Evolutionary conservation across 2,329 filamentous ascomycete species (phyloP).

Genomic region (Plenodomus biglobosus): DNA sequence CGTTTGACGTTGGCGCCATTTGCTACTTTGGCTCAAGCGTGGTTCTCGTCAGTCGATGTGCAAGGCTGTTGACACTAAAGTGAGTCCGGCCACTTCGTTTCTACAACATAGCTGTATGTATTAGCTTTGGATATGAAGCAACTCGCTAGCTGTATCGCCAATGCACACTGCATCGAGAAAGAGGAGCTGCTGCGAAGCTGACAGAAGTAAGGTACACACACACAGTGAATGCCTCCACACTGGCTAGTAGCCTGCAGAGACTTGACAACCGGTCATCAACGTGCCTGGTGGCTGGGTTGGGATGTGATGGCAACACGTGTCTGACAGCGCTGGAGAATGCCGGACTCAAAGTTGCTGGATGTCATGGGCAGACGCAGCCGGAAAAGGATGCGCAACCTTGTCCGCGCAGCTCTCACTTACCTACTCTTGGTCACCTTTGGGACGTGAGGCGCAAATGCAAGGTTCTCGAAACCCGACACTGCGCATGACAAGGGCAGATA

Average conservation of each 20-base stretch:
- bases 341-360: conserved; percentile 10
- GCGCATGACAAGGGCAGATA: not conserved
- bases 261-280: no score
- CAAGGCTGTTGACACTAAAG: conserved; percentile 9
- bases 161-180: no score
- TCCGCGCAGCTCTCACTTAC: conserved; percentile 4
- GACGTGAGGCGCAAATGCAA: not conserved
- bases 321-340: conserved; percentile 3
- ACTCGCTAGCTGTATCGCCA: no score
- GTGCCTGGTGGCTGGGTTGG: no score
- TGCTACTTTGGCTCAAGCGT: conserved; percentile 26
- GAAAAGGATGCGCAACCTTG: conserved; percentile 1
- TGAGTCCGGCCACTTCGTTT: no score
- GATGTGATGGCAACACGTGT: no score
- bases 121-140: no score
- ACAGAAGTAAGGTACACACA: no score
- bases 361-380: conserved; percentile 9
- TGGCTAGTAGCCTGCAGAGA: no score
- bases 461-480: conserved; percentile 13
- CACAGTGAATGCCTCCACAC: no score
- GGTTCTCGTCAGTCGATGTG: not conserved
- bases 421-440: conserved; percentile 8
- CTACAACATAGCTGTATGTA: no score
- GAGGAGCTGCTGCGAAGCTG: no score
- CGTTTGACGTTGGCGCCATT: conserved; percentile 16